These are phyloP conservation scores for Tremella mesenterica DNA, from an alignment of 768 basidiomycete genomes.

Conservation along the genomic window DNA sequence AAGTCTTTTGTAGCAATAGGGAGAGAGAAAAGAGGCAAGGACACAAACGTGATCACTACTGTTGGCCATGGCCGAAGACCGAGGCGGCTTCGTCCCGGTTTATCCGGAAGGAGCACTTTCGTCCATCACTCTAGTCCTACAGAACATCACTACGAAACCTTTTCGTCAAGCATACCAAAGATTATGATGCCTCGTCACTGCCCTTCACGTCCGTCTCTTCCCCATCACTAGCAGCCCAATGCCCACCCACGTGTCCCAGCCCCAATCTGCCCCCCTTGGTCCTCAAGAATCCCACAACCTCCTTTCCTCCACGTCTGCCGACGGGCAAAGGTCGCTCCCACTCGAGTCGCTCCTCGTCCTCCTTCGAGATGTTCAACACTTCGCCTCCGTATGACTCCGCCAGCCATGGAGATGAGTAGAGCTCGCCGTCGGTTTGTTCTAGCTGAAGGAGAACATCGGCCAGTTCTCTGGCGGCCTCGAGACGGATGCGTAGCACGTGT, in stretches of 20 bases:
- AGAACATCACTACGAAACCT: too few relatives aligned
- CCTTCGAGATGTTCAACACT: constrained; percentile 16
- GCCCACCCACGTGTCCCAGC: constrained; percentile 48
- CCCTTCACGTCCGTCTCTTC: constrained; percentile 25
- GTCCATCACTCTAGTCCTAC: too few relatives aligned
- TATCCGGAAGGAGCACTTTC: too few relatives aligned
- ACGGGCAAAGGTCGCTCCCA: constrained; percentile 32
- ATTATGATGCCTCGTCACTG: too few relatives aligned
- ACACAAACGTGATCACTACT: too few relatives aligned
- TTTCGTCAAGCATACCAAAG: too few relatives aligned
- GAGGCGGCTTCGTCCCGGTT: too few relatives aligned
- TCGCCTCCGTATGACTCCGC: constrained; percentile 31
- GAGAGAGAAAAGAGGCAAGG: too few relatives aligned
- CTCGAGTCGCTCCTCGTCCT: constrained; percentile 47
- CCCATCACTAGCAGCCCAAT: constrained; percentile 54
- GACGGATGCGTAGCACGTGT: constrained; percentile 78
- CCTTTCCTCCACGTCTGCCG: constrained; percentile 53
- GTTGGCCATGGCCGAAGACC: too few relatives aligned
- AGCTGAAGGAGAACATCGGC: constrained; percentile 64
- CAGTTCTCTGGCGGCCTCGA: constrained; percentile 68
- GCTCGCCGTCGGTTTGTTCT: constrained; percentile 39
- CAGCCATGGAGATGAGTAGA: constrained; percentile 46
- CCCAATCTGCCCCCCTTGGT: constrained; percentile 64
- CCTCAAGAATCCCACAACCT: constrained; percentile 65
- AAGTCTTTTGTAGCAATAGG: too few relatives aligned